phyloP scores from a whole-genome alignment of 768 basidiomycete genomes.

The Suillus spraguei region DNA sequence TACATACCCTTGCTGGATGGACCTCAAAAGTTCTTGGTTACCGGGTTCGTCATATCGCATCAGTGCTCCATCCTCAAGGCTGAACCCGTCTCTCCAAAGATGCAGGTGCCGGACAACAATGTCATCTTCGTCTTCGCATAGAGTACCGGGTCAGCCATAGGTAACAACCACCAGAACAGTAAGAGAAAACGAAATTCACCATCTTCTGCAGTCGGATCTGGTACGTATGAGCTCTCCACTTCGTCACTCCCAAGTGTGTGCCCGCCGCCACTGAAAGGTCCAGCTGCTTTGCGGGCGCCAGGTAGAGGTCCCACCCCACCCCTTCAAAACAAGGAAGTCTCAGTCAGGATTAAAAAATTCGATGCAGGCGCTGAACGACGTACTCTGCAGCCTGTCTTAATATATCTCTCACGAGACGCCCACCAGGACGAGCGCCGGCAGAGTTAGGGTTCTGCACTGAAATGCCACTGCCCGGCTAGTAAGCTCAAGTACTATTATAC shows the following conservation, averaged over 20 bases:
- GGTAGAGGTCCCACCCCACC: conserved; percentile 26
- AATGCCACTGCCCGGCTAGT: conserved; percentile 62
- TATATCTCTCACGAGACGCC: conserved; percentile 67
- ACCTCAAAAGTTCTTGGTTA: conserved; percentile 66
- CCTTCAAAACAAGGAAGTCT: neutral
- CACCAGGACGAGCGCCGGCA: conserved; percentile 45
- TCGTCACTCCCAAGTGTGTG: conserved; percentile 91
- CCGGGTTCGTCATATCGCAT: conserved; percentile 82
- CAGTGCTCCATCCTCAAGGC: conserved; percentile 85
- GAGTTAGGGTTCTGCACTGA: conserved; percentile 84
- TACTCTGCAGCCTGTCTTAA: conserved; percentile 83
- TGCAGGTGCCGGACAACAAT: conserved; percentile 74
- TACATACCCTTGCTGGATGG: conserved; percentile 72
- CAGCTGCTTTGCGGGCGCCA: conserved; percentile 15
- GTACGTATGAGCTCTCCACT: conserved; percentile 72
- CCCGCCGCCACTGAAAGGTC: conserved; percentile 68
- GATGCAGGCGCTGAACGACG: conserved; percentile 28
- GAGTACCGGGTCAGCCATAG: neutral
- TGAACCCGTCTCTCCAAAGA: conserved; percentile 94
- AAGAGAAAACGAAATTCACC: conserved; percentile 17
- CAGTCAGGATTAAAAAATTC: neutral
- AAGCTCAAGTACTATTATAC: neutral
- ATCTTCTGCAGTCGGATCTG: conserved; percentile 61
- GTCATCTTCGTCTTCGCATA: conserved; percentile 43
- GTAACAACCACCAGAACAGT: neutral